These are phyloP conservation scores for Lasiosphaeriaceae sp. DNA, from an alignment of 495 filamentous ascomycete genomes.

Conservation along the genomic window DNA sequence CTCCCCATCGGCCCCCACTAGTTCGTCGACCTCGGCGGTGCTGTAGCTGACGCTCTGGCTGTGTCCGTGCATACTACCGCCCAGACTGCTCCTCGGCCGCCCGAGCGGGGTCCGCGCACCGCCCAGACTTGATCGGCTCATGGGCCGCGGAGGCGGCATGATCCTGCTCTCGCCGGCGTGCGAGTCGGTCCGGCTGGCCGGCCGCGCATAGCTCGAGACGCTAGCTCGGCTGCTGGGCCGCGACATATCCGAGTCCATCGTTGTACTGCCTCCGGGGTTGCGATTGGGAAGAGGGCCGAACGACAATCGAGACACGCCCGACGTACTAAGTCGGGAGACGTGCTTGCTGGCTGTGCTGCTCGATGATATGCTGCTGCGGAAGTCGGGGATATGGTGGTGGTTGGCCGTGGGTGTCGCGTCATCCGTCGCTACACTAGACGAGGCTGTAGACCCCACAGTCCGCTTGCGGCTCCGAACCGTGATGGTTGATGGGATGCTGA, in stretches of 20 bases:
- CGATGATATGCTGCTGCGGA: conserved; percentile 36
- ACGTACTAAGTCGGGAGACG: conserved; percentile 48
- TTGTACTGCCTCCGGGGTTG: conserved; percentile 23
- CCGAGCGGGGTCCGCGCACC: conserved; percentile 63
- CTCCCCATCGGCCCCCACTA: conserved; percentile 35
- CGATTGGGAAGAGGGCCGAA: conserved; percentile 51
- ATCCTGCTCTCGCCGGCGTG: conserved; percentile 15
- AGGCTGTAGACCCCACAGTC: conserved; percentile 59
- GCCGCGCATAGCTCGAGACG: conserved; percentile 47
- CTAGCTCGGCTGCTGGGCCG: conserved; percentile 62
- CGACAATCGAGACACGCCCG: conserved; percentile 50
- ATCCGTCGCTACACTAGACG: conserved; percentile 39
- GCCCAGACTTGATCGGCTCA: conserved; percentile 54
- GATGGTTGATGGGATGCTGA: conserved; percentile 66
- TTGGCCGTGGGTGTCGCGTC: conserved; percentile 42
- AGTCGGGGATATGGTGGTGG: conserved; percentile 15
- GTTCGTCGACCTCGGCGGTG: conserved; percentile 40
- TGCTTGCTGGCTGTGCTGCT: conserved; percentile 36
- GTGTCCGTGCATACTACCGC: conserved; percentile 48
- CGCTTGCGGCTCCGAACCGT: conserved; percentile 71
- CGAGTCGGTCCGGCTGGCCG: conserved; percentile 46
- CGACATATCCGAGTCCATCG: conserved; percentile 37
- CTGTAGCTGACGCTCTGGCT: conserved; percentile 42
- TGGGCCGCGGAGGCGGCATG: conserved; percentile 61
- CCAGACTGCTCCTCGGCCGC: conserved; percentile 55